phyloP scores from a whole-genome alignment of 2,329 filamentous ascomycete species.

The Colletotrichum australisinense region DNA sequence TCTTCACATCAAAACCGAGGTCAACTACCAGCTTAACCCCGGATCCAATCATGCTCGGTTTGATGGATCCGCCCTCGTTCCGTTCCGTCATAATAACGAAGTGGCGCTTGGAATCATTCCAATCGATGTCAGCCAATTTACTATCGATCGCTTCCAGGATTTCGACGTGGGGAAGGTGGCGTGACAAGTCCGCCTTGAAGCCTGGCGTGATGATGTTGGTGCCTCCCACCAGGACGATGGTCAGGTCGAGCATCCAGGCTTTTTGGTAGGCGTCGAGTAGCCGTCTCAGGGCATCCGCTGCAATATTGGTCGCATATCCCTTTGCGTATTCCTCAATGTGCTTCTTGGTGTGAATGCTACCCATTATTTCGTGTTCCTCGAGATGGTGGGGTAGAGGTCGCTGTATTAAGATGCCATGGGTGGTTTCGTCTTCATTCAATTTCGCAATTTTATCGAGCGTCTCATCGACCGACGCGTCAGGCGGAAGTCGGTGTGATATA shows the following conservation, averaged over 20 bases:
- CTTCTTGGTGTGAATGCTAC: background rate
- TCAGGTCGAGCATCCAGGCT: background rate
- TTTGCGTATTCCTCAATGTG: slow-evolving; percentile 4
- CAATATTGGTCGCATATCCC: slow-evolving; percentile 4
- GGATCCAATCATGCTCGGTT: background rate
- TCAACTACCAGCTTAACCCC: background rate
- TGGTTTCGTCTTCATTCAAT: background rate
- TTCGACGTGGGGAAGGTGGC: background rate
- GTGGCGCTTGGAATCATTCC: background rate
- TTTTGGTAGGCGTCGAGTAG: background rate
- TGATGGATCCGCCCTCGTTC: background rate
- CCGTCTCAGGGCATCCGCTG: background rate
- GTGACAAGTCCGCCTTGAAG: background rate
- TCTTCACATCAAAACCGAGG: background rate
- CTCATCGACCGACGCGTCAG: background rate
- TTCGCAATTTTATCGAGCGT: background rate
- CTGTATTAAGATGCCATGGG: slow-evolving; percentile 7
- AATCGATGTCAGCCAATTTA: background rate
- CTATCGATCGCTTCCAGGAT: background rate
- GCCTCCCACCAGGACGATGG: background rate
- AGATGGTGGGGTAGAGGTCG: slow-evolving; percentile 7
- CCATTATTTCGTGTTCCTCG: background rate
- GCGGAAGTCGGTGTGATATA: background rate
- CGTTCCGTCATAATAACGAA: background rate
- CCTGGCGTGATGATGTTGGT: background rate